These are phyloP conservation scores for Kalanchoe fedtschenkoi DNA, from an alignment of 164 flowering plant genomes.

Conservation along the genomic window DNA sequence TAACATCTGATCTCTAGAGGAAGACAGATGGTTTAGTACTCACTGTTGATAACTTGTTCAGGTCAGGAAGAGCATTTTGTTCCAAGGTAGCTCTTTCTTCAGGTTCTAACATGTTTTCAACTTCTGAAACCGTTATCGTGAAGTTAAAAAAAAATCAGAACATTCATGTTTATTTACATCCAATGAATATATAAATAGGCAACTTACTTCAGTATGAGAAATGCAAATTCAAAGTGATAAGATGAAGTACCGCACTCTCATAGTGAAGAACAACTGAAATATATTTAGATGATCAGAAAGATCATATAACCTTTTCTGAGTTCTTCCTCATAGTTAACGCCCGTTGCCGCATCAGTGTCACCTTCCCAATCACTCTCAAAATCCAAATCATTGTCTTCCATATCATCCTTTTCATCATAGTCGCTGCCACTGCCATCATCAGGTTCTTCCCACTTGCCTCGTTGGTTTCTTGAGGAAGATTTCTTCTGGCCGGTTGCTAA, in stretches of 20 bases:
- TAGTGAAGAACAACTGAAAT: neutral
- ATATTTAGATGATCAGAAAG: neutral
- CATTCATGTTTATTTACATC: neutral
- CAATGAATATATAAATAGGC: neutral
- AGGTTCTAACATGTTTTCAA: constrained; percentile 62
- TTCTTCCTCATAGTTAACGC: constrained; percentile 27
- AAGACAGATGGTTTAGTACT: constrained; percentile 8
- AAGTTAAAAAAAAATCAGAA: neutral
- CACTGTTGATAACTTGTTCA: constrained; percentile 66
- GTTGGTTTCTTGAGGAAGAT: neutral
- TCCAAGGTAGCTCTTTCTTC: constrained; percentile 63
- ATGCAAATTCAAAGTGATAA: neutral
- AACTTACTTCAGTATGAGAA: neutral
- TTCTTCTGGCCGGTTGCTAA: neutral
- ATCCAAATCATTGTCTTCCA: constrained; percentile 33
- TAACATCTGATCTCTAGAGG: neutral
- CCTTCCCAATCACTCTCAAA: constrained; percentile 47
- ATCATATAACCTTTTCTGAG: constrained; percentile 35
- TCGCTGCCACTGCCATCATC: constrained; percentile 52
- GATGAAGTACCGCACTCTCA: neutral
- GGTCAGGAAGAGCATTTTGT: constrained; percentile 43
- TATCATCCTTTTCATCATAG: constrained; percentile 23
- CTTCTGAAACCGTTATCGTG: constrained; percentile 40
- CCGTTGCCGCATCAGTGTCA: constrained; percentile 5
- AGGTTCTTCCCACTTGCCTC: constrained; percentile 61